A percentile compares a stretch with the other conserved stretches of the same genome.
Conservation (phyloP, 2,329 filamentous ascomycete species). For the Neofusicoccum cordaticola region DNA sequence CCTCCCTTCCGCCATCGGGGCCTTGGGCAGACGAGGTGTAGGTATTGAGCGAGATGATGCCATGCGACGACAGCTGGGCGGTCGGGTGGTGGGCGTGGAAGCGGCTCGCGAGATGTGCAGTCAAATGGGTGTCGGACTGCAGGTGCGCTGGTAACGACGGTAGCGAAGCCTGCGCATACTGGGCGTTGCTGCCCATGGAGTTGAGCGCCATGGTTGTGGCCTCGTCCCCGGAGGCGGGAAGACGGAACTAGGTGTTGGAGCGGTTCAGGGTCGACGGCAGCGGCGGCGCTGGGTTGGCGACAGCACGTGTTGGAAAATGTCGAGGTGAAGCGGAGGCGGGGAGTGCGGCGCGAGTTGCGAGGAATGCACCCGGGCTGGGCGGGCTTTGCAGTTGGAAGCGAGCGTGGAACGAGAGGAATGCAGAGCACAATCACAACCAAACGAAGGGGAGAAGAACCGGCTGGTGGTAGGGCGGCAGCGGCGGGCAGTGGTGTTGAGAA, state of each 20-base stretch:
- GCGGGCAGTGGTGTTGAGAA: conserved; percentile 14
- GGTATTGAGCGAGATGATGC: conserved; percentile 87
- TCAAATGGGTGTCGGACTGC: conserved; percentile 75
- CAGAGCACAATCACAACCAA: conserved; percentile 10
- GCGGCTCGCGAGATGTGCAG: conserved; percentile 77
- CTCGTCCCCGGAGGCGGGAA: conserved; percentile 27
- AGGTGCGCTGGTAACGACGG: conserved; percentile 82
- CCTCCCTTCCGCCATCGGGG: conserved; percentile 84
- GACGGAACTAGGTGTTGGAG: conserved; percentile 19
- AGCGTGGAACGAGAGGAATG: conserved; percentile 29
- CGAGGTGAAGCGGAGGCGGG: conserved; percentile 3
- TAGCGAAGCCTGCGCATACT: conserved; percentile 79
- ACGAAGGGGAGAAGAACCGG: conserved; percentile 9
- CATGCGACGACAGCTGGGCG: conserved; percentile 85
- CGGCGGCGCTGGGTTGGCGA: conserved; percentile 20
- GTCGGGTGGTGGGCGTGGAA: conserved; percentile 91
- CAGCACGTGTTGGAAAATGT: conserved; percentile 4
- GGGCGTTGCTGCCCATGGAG: conserved; percentile 43
- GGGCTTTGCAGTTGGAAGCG: neutral
- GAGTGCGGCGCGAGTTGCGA: neutral
- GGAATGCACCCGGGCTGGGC: conserved; percentile 10
- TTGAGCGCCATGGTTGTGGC: conserved; percentile 57
- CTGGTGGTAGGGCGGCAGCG: conserved; percentile 22
- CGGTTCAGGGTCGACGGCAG: conserved; percentile 24
- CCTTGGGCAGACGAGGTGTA: conserved; percentile 87